A percentile compares a stretch with the other conserved stretches of the same genome.
Conservation (phyloP, 2,329 filamentous ascomycete genomes). For the Hypoxylon sp. region DNA sequence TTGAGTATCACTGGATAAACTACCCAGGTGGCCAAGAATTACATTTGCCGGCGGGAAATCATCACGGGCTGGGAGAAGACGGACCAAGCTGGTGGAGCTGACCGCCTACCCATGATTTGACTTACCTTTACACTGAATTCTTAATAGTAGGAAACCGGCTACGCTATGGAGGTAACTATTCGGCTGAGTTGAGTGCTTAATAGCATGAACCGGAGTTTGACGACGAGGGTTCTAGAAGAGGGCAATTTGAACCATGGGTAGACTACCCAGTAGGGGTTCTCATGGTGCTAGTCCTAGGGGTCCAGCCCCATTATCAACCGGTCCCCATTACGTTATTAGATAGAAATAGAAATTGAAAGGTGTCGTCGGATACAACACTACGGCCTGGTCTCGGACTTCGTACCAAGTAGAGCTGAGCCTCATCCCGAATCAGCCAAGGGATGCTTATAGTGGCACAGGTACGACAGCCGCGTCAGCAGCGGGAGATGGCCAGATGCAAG, state of each 20-base stretch:
- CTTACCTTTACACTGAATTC: conserved; percentile 15
- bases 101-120: conserved; percentile 22
- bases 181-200: conserved; percentile 31
- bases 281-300: conserved; percentile 7
- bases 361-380: conserved; percentile 42
- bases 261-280: conserved; percentile 9
- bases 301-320: conserved; percentile 30
- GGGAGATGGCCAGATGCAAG: conserved; percentile 27
- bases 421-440: conserved; percentile 28
- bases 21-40: conserved; percentile 34
- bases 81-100: conserved; percentile 25
- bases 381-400: conserved; percentile 30
- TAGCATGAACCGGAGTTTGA: conserved; percentile 19
- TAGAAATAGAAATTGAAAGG: conserved; percentile 35
- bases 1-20: conserved; percentile 38
- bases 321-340: conserved; percentile 37
- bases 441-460: conserved; percentile 32
- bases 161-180: conserved; percentile 19
- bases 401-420: conserved; percentile 43
- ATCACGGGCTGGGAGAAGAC: conserved; percentile 30
- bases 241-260: conserved; percentile 17
- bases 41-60: conserved; percentile 38
- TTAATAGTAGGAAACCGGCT: conserved; percentile 7
- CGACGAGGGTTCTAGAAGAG: conserved; percentile 18
- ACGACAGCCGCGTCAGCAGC: conserved; percentile 45